Percentiles rank a stretch among this genome's conserved stretches.
Evolutionary conservation across 2,329 filamentous ascomycete species (phyloP).

Genomic region (Fusarium sarcochroum): DNA sequence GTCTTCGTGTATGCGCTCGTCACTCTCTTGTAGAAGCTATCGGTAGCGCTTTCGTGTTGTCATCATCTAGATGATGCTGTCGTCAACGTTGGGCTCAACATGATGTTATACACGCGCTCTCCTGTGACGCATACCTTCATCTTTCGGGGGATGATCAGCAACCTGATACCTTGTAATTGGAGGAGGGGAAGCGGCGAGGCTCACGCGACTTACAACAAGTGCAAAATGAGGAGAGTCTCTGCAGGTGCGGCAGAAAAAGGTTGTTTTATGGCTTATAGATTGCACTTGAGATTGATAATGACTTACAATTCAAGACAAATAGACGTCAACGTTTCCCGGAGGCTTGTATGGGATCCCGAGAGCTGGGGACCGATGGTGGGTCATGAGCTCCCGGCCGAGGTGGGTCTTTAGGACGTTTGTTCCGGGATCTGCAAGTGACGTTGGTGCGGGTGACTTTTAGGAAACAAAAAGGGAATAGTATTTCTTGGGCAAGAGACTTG

Average conservation of each 20-base stretch:
- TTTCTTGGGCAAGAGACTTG: background rate
- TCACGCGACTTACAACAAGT: slow-evolving; percentile 37
- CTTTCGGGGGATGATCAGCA: slow-evolving; percentile 38
- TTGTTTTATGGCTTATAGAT: slow-evolving; percentile 2
- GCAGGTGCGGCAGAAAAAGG: background rate
- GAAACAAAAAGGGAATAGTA: background rate
- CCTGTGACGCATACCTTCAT: slow-evolving; percentile 44
- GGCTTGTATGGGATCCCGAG: slow-evolving; percentile 19
- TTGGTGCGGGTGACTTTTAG: slow-evolving; percentile 11
- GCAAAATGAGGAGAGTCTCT: slow-evolving; percentile 15
- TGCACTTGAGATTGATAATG: slow-evolving; percentile 4
- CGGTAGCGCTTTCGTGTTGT: slow-evolving; percentile 3
- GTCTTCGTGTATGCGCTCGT: slow-evolving; percentile 12
- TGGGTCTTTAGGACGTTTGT: slow-evolving; percentile 30
- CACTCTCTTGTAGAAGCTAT: slow-evolving; percentile 4
- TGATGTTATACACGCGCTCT: slow-evolving; percentile 32
- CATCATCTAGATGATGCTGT: slow-evolving; percentile 20
- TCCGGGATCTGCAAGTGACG: slow-evolving; percentile 39
- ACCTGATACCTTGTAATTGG: slow-evolving; percentile 32
- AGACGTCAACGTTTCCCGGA: slow-evolving; percentile 18
- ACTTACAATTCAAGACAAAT: slow-evolving; percentile 14
- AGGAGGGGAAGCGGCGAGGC: slow-evolving; percentile 30
- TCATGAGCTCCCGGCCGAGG: slow-evolving; percentile 29
- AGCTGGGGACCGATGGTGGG: slow-evolving; percentile 38
- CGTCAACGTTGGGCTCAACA: slow-evolving; percentile 25